A percentile compares a stretch with the other conserved stretches of the same genome.
Conservation (phyloP, 352 stramenopile genomes). For the Phytopythium aichiense region DNA sequence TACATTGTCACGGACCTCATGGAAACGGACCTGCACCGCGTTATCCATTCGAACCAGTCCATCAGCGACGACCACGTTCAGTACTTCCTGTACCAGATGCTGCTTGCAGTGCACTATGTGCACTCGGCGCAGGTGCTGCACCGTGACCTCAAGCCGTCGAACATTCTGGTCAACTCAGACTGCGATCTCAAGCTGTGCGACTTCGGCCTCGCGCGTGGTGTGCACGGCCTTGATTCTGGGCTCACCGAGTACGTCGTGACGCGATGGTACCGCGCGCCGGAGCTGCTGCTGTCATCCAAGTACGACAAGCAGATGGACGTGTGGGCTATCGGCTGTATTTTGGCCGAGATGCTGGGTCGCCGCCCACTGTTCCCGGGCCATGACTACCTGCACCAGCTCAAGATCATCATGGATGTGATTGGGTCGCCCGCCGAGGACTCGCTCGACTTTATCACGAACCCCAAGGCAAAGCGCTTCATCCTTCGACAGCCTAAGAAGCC, state of each 20-base stretch:
- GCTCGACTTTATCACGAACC: conserved; percentile 87
- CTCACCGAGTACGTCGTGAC: conserved; percentile 91
- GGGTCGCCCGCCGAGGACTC: conserved; percentile 73
- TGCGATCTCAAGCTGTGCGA: conserved; percentile 81
- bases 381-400: conserved; percentile 85
- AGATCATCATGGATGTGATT: conserved; percentile 90
- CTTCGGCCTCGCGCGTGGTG: conserved; percentile 70
- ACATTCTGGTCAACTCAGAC: conserved; percentile 79
- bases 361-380: conserved; percentile 83
- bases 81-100: conserved; percentile 81
- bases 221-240: conserved; percentile 70
- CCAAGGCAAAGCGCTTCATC: conserved; percentile 88
- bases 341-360: conserved; percentile 83
- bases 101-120: conserved; percentile 75
- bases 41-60: conserved; percentile 80
- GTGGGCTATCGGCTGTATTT: conserved; percentile 85
- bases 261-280: conserved; percentile 89
- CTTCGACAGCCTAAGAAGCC: conserved; percentile 85
- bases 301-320: conserved; percentile 89
- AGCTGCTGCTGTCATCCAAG: conserved; percentile 89
- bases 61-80: conserved; percentile 78
- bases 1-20: conserved; percentile 83
- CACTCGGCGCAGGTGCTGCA: conserved; percentile 78
- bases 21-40: conserved; percentile 72
- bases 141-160: conserved; percentile 74